phyloP scores from a whole-genome alignment of 768 basidiomycete species.

The Epithele typhae region DNA sequence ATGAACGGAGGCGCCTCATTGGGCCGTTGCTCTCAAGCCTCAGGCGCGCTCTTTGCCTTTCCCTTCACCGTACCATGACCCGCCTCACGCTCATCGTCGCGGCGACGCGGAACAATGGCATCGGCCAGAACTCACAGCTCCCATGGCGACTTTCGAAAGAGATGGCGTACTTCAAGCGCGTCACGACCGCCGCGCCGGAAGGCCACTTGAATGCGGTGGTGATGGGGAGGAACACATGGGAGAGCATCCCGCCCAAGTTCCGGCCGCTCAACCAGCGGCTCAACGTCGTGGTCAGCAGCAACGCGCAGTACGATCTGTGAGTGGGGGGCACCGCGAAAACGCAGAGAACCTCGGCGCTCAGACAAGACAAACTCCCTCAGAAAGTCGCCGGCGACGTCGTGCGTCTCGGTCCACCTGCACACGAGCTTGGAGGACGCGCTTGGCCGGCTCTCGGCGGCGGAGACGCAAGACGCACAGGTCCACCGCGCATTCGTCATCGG shows the following conservation, averaged over 20 bases:
- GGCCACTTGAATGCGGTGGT: conserved; percentile 68
- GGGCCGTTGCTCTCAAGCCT: too few relatives aligned
- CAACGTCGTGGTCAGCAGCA: conserved; percentile 76
- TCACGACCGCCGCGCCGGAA: conserved; percentile 58
- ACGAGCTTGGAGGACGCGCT: conserved; percentile 41
- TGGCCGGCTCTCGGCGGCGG: conserved; percentile 23
- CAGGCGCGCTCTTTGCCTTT: too few relatives aligned
- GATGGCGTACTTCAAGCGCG: conserved; percentile 88
- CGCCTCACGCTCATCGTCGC: conserved; percentile 90
- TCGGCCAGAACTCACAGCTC: conserved; percentile 69
- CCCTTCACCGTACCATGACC: conserved; percentile 10
- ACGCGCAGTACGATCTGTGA: conserved; percentile 58
- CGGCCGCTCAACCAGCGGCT: conserved; percentile 71
- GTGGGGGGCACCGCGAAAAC: neutral
- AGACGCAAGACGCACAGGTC: conserved; percentile 23
- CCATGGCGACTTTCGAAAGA: conserved; percentile 91
- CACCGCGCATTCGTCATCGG: conserved; percentile 84
- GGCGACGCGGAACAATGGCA: conserved; percentile 82
- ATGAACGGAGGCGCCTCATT: too few relatives aligned
- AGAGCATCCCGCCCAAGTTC: conserved; percentile 85
- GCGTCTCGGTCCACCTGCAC: conserved; percentile 31
- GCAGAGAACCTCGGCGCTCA: too few relatives aligned
- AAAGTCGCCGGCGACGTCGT: conserved; percentile 3
- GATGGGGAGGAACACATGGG: conserved; percentile 98
- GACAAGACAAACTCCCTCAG: conserved; percentile 2